Conservation (phyloP, 164 flowering plant genomes). For the Malania oleifera region DNA sequence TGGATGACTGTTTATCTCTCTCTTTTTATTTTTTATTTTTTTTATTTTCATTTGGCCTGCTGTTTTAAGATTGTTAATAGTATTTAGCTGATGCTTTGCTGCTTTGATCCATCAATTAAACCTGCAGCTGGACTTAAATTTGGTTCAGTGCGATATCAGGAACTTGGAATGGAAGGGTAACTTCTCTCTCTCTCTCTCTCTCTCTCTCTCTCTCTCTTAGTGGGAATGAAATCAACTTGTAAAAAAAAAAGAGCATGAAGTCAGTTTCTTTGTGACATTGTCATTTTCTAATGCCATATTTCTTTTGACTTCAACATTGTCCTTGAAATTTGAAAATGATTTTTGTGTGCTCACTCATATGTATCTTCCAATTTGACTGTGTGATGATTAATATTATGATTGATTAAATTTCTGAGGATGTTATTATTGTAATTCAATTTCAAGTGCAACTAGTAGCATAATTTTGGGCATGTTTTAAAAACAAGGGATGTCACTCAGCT, state of each 20-base stretch:
- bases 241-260: too few relatives aligned
- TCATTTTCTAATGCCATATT: not conserved
- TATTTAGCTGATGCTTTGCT: slow-evolving; percentile 16
- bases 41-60: too few relatives aligned
- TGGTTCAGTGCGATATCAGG: slow-evolving; percentile 65
- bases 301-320: not conserved
- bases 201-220: not conserved
- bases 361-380: too few relatives aligned
- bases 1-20: too few relatives aligned
- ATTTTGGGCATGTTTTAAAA: too few relatives aligned
- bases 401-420: not conserved
- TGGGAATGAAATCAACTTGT: too few relatives aligned
- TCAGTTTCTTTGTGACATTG: too few relatives aligned
- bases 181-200: not conserved
- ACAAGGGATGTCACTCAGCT: too few relatives aligned
- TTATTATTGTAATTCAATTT: not conserved
- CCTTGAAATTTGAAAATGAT: too few relatives aligned
- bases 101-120: slow-evolving; percentile 9
- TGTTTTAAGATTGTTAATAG: too few relatives aligned
- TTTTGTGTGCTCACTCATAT: too few relatives aligned
- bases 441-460: not conserved
- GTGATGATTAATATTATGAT: not conserved
- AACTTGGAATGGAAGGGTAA: slow-evolving; percentile 67
- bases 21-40: too few relatives aligned
- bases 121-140: slow-evolving; percentile 70